A percentile compares a stretch with the other conserved stretches of the same genome.
Conservation (phyloP, 1,284 basidiomycete species). For the Taiwanofungus camphoratus region DNA sequence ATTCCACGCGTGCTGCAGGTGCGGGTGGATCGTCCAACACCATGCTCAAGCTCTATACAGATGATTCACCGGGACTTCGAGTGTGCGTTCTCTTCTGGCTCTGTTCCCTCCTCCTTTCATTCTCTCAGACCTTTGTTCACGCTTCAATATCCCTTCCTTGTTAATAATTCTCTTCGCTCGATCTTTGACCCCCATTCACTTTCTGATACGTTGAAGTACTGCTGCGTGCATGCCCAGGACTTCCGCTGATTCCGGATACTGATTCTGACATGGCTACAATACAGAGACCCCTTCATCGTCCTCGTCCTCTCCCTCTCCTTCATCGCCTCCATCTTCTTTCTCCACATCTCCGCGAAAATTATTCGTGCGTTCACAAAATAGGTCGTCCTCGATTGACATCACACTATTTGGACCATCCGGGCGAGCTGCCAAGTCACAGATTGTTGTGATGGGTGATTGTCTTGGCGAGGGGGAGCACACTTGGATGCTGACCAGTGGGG, state of each 20-base stretch:
- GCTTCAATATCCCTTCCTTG: no score
- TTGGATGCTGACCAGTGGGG: no score
- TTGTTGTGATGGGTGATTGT: no score
- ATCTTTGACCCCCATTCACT: no score
- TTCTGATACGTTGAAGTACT: no score
- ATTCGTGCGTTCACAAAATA: conserved; percentile 87
- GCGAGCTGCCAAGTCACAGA: no score
- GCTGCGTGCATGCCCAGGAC: no score
- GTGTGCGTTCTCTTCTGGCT: conserved; percentile 61
- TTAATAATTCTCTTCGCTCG: background rate
- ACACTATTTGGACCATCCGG: no score
- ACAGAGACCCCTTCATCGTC: conserved; percentile 95
- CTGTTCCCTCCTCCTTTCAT: background rate
- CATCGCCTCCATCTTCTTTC: conserved; percentile 98
- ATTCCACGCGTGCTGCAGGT: conserved; percentile 88
- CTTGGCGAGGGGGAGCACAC: no score
- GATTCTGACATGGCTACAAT: no score
- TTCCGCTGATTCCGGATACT: no score
- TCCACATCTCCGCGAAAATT: conserved; percentile 95
- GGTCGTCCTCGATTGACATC: background rate
- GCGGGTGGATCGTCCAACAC: conserved; percentile 96
- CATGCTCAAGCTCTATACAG: conserved; percentile 98
- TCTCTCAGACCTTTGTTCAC: background rate
- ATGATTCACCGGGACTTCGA: conserved; percentile 93
- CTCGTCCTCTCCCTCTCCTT: conserved; percentile 96